Percentiles rank a stretch among this genome's conserved stretches.
These are phyloP conservation scores for Suillus alpinus DNA, from an alignment of 768 basidiomycete genomes.

Conservation along the genomic window DNA sequence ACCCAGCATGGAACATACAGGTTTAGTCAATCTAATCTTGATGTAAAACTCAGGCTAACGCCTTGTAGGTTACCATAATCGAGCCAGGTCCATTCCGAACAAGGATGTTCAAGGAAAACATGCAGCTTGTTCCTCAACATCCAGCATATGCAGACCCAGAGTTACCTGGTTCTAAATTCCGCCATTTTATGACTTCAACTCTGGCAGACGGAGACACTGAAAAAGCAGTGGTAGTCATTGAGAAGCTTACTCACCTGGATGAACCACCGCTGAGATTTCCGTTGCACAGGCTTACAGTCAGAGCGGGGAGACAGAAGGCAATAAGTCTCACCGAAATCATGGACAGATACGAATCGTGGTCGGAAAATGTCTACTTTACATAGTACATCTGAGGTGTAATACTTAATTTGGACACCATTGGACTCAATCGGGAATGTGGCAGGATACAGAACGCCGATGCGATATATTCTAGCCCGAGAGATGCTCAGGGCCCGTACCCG, in stretches of 20 bases:
- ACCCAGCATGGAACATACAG: constrained; percentile 31
- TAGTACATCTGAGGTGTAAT: not conserved
- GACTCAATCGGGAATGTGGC: not conserved
- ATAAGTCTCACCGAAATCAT: constrained; percentile 10
- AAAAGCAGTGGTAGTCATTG: constrained; percentile 21
- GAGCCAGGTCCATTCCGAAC: constrained; percentile 17
- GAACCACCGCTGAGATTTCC: constrained; percentile 22
- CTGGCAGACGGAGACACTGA: constrained; percentile 11
- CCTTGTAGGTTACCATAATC: constrained; percentile 3
- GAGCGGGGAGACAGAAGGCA: constrained; percentile 10
- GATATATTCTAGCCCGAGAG: too few relatives aligned
- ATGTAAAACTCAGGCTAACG: not conserved
- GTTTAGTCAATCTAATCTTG: constrained; percentile 5
- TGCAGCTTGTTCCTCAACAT: constrained; percentile 4
- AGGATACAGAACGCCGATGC: not conserved
- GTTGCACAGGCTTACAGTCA: constrained; percentile 11
- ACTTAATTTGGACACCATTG: not conserved
- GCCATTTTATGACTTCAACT: not conserved
- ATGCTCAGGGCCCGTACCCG: too few relatives aligned
- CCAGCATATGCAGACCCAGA: constrained; percentile 15
- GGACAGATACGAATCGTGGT: constrained; percentile 22
- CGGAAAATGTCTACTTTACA: constrained; percentile 19
- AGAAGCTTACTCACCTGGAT: constrained; percentile 16
- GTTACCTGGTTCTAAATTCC: constrained; percentile 7
- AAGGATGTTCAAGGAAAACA: not conserved